Evolutionary conservation across 2,329 filamentous ascomycete species (phyloP), one percentile per base, ranked within the genome.

Genomic region (Ilyonectria mors-panacis): DNA sequence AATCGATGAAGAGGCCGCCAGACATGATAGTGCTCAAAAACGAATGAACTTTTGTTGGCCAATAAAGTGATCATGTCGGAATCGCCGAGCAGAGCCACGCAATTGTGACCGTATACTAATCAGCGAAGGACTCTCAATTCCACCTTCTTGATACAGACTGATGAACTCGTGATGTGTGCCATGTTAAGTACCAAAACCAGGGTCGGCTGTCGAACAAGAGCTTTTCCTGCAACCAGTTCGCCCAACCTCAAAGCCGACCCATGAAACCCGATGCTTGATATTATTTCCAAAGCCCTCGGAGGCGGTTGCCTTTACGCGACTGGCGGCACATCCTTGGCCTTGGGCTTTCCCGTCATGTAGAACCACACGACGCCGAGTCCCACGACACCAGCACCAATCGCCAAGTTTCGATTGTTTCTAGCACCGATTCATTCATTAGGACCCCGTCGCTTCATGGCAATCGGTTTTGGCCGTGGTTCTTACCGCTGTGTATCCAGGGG

Each of bases 331-430:
- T 69, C 56, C 58, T 68, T 74, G 26, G 73, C 64, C 15, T 61
- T 33, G 0, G 67, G 63, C 4, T 26, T 19, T 3, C 26, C 48
- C 55, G 48, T 61, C 4, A 75, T 58, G 8, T 69, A 45, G 13
- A 71, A 76, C 64, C 75, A 73, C 0, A 19, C 4, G 9, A 51
- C 23, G 1, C 72, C 72, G 35, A 75, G 19, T 2, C 62, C 69
- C 9, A 76, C 60, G 3, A 70, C 74, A 1, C 66, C 57, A 4
- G 67, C 69, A 3, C 66, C 68, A 3, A 72, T 13, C 47, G 63
- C 58, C 1, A 69, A 17, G 1, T 65, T 60, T 13, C 63, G 54
- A 8, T 66, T 39, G 12, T 67, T 30, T 13, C 72, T 76, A 28
- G 8, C 2, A 28, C 6, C 35, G 30, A 26, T 26, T n/a, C 19